Evolutionary conservation across 495 filamentous ascomycete species (phyloP).

Genomic region (Tuber indicum): DNA sequence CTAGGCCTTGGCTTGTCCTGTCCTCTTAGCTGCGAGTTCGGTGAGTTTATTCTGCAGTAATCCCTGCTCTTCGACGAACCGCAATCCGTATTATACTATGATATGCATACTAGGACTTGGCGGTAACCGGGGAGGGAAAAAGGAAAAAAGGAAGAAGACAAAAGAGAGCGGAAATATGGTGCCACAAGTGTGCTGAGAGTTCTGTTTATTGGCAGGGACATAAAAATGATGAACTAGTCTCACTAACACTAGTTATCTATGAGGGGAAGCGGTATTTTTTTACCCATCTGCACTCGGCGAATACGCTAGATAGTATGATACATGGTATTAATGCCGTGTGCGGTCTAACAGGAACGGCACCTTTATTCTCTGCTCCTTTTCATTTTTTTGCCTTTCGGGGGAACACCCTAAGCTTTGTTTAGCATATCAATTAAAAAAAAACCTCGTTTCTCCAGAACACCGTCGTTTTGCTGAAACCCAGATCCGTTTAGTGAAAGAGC

Average conservation of each 20-base stretch:
- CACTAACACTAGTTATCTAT: not conserved
- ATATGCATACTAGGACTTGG: not conserved
- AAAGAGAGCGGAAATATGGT: not conserved
- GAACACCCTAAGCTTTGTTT: not conserved
- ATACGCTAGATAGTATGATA: not conserved
- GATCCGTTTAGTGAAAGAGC: not conserved
- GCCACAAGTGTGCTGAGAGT: not conserved
- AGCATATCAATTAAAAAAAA: not conserved
- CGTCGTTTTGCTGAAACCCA: not conserved
- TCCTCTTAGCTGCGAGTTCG: not conserved
- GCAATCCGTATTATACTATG: not conserved
- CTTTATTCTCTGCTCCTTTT: not conserved
- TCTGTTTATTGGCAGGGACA: not conserved
- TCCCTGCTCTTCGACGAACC: not conserved
- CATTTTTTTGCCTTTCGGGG: not conserved
- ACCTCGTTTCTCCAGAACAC: not conserved
- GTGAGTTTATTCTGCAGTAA: conserved; percentile 4
- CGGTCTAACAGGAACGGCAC: not conserved
- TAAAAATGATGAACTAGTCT: not conserved
- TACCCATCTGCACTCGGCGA: not conserved
- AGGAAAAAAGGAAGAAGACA: not conserved
- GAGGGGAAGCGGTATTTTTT: not conserved
- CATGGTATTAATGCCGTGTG: not conserved
- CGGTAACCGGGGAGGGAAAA: not conserved
- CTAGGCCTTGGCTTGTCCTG: not conserved